Percentiles rank a stretch among this genome's conserved stretches.
Conservation (phyloP, 352 stramenopile species). For the Phytophthora boehmeriae region DNA sequence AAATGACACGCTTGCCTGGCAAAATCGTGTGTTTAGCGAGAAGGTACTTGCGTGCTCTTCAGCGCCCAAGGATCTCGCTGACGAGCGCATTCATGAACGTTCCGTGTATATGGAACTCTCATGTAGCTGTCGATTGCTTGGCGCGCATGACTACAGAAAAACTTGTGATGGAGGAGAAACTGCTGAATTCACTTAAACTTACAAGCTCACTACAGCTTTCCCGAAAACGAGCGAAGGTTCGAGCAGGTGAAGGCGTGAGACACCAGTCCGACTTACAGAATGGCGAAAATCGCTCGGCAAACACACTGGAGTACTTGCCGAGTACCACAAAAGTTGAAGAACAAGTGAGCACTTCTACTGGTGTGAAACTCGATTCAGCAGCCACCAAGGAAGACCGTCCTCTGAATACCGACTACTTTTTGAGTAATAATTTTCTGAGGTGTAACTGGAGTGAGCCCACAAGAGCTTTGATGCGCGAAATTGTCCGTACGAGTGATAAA, state of each 20-base stretch:
- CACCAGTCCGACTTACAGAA: not conserved
- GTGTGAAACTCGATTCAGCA: not conserved
- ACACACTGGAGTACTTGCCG: not conserved
- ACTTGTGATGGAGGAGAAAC: not conserved
- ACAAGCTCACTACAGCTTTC: not conserved
- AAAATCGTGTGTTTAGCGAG: slow-evolving; percentile 23
- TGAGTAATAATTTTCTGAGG: slow-evolving; percentile 37
- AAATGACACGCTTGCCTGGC: slow-evolving; percentile 14
- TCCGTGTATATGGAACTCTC: slow-evolving; percentile 36
- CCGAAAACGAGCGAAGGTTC: not conserved
- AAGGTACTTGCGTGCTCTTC: slow-evolving; percentile 20
- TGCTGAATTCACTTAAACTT: slow-evolving; percentile 2
- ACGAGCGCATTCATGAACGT: slow-evolving; percentile 41
- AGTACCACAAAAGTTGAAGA: not conserved
- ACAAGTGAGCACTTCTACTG: not conserved
- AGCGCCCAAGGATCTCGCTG: slow-evolving; percentile 25
- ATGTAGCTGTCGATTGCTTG: not conserved
- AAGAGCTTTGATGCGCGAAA: not conserved
- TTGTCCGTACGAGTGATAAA: not conserved
- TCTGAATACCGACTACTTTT: slow-evolving; percentile 39
- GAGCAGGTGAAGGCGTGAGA: not conserved
- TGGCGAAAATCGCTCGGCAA: not conserved
- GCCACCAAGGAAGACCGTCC: slow-evolving; percentile 13
- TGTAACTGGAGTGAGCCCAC: slow-evolving; percentile 28
- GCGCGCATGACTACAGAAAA: slow-evolving; percentile 21